Percentiles rank a stretch among this genome's conserved stretches.
phyloP scores from a whole-genome alignment of 495 filamentous ascomycete species.

The Chaetomidium leptoderma region DNA sequence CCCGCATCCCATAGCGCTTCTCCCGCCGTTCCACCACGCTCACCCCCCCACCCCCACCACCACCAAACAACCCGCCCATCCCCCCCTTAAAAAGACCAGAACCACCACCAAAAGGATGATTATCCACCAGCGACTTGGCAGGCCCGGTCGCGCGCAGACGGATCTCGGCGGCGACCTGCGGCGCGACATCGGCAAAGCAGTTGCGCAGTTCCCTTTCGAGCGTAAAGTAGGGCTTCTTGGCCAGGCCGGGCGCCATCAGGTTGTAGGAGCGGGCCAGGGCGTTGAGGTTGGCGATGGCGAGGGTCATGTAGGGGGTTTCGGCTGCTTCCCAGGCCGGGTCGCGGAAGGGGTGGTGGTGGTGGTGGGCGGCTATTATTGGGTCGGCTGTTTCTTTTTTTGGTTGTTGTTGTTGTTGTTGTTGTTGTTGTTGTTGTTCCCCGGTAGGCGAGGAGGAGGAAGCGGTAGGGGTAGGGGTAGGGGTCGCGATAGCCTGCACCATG shows the following conservation, averaged over 20 bases:
- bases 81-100: conserved; percentile 25
- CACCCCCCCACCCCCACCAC: conserved; percentile 43
- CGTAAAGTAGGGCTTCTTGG: conserved; percentile 88
- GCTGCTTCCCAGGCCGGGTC: conserved; percentile 63
- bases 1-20: conserved; percentile 75
- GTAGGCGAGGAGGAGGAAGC: not conserved
- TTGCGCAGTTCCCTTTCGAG: conserved; percentile 75
- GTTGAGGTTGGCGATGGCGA: conserved; percentile 78
- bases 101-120: conserved; percentile 50
- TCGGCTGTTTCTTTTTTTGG: not conserved
- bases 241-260: conserved; percentile 83
- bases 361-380: not conserved
- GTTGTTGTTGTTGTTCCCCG: no score
- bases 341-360: conserved; percentile 50
- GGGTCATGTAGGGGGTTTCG: conserved; percentile 71
- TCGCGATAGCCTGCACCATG: conserved; percentile 37
- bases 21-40: conserved; percentile 67
- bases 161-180: conserved; percentile 66
- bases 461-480: conserved; percentile 14
- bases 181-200: conserved; percentile 84
- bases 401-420: no score
- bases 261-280: conserved; percentile 82
- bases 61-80: conserved; percentile 42
- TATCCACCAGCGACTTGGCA: conserved; percentile 35
- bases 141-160: conserved; percentile 59